Evolutionary conservation across 1,284 basidiomycete genomes (phyloP).

Genomic region (Schizophyllum commune): DNA sequence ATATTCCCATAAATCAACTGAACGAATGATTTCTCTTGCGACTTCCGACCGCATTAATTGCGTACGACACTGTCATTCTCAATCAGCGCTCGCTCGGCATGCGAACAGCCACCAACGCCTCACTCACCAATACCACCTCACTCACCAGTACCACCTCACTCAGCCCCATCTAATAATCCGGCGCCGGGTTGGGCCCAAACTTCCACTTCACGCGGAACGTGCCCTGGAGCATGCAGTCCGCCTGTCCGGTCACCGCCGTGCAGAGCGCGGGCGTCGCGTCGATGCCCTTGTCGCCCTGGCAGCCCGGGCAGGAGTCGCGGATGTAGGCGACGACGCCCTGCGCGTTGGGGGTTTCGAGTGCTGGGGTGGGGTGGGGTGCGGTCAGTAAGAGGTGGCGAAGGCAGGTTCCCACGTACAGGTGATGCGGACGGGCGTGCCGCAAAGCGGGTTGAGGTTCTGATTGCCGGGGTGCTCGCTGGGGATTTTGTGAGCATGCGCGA

Average conservation of each 20-base stretch:
- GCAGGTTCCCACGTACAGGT: background rate
- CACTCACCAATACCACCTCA: too few species aligned
- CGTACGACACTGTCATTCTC: too few species aligned
- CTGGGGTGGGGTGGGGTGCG: too few species aligned
- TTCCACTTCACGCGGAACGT: background rate
- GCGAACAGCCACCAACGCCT: too few species aligned
- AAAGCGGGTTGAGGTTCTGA: background rate
- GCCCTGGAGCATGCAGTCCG: background rate
- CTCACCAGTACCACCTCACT: background rate
- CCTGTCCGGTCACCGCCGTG: background rate
- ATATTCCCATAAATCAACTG: background rate
- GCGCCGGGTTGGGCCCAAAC: background rate
- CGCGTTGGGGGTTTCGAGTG: background rate
- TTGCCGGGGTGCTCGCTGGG: background rate
- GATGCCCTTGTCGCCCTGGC: conserved; percentile 5
- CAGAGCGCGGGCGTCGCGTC: background rate
- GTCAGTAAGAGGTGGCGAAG: too few species aligned
- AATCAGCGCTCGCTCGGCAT: too few species aligned
- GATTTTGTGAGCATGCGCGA: background rate
- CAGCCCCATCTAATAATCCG: background rate
- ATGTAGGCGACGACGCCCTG: background rate
- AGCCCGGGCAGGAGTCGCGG: conserved; percentile 3
- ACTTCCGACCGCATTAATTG: background rate
- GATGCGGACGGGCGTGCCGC: background rate
- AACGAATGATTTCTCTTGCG: background rate